These are phyloP conservation scores for Rubia balearica DNA, from an alignment of 305 asterid species.

Conservation along the genomic window DNA sequence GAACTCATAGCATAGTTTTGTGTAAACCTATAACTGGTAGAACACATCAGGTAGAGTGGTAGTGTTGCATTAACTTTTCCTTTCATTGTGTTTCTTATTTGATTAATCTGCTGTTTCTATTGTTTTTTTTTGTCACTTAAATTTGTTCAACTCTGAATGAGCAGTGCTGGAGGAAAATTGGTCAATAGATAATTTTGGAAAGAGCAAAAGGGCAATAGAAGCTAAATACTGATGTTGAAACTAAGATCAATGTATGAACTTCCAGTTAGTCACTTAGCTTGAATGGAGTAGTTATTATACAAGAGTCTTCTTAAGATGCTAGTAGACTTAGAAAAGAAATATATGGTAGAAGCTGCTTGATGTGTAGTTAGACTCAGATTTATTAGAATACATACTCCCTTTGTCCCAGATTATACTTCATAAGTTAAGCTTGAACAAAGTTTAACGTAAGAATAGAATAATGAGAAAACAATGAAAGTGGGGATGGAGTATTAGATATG, in stretches of 20 bases:
- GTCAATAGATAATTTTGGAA: background rate
- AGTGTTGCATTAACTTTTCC: background rate
- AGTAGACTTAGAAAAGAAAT: background rate
- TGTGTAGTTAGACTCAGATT: background rate
- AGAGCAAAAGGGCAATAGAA: background rate
- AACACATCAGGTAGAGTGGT: constrained; percentile 75
- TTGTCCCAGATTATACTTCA: background rate
- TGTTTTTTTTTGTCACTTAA: background rate
- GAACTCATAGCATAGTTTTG: constrained; percentile 66
- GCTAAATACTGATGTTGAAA: background rate
- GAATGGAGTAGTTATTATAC: background rate
- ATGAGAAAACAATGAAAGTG: background rate
- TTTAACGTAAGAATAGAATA: background rate
- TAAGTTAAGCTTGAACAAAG: background rate
- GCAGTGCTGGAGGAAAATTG: background rate
- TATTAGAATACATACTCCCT: background rate
- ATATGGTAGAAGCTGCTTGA: background rate
- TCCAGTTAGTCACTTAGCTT: background rate
- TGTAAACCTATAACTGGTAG: constrained; percentile 93
- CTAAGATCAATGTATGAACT: too few relatives aligned
- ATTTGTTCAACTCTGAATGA: background rate
- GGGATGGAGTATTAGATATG: too few relatives aligned
- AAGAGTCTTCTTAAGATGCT: background rate
- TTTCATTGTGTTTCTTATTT: background rate
- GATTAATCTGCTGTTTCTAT: background rate